Conservation (phyloP, 1,139 yeast genomes). For the Nadsonia starkeyi-henricii region DNA sequence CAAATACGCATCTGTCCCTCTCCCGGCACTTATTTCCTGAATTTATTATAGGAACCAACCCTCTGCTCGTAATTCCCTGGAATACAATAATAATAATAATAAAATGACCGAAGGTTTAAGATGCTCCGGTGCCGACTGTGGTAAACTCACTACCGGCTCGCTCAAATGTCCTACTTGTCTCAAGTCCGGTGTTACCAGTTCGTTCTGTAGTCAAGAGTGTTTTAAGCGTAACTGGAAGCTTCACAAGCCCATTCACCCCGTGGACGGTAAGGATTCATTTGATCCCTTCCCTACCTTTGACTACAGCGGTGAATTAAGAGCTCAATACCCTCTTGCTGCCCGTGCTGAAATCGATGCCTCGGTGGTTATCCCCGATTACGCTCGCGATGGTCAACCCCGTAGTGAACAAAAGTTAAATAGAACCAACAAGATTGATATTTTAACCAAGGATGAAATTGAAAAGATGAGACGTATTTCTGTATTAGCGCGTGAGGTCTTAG, state of each 20-base stretch:
- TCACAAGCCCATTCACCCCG: constrained; percentile 39
- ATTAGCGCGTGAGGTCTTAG: constrained; percentile 78
- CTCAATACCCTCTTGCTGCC: constrained; percentile 69
- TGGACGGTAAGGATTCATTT: constrained; percentile 33
- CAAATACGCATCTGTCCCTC: too few relatives aligned
- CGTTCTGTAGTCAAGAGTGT: constrained; percentile 77
- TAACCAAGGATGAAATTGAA: constrained; percentile 51
- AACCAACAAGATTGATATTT: constrained; percentile 47
- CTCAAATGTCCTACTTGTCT: constrained; percentile 89
- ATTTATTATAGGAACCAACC: too few relatives aligned
- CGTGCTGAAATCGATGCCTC: constrained; percentile 57
- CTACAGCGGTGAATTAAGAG: constrained; percentile 63
- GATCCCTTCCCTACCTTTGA: constrained; percentile 77
- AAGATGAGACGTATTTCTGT: constrained; percentile 61
- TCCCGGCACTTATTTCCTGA: too few relatives aligned
- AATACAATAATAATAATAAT: too few relatives aligned
- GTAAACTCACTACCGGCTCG: constrained; percentile 58
- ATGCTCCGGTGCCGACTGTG: constrained; percentile 74
- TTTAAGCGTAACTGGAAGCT: constrained; percentile 61
- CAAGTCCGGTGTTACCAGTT: constrained; percentile 46
- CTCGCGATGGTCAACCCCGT: constrained; percentile 62
- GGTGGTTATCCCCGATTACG: constrained; percentile 75
- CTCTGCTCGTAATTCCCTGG: too few relatives aligned
- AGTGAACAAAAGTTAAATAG: constrained; percentile 67
- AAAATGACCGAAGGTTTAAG: constrained; percentile 8